These are phyloP conservation scores for Neurospora pannonica DNA, from an alignment of 495 filamentous ascomycete species.

Conservation along the genomic window DNA sequence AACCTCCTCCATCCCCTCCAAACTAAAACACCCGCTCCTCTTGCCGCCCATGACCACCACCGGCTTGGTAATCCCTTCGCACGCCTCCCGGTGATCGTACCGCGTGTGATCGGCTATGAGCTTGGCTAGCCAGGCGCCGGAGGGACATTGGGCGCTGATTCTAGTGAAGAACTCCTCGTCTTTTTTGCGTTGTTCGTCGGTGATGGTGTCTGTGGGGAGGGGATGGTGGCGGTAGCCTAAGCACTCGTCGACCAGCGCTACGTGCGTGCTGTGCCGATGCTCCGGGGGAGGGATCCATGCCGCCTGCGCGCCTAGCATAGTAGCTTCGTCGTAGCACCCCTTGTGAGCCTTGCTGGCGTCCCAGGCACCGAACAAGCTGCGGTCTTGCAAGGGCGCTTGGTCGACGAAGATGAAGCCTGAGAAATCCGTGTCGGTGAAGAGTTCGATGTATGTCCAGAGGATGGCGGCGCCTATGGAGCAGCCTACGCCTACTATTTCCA, in stretches of 20 bases:
- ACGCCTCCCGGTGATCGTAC: slow-evolving; percentile 38
- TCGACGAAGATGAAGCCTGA: slow-evolving; percentile 34
- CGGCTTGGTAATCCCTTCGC: slow-evolving; percentile 21
- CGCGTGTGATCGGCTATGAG: slow-evolving; percentile 38
- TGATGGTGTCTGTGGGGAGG: slow-evolving; percentile 3
- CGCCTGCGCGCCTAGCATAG: slow-evolving; percentile 24
- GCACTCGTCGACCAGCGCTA: slow-evolving; percentile 28
- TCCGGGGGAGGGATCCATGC: slow-evolving; percentile 17
- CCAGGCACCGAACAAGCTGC: slow-evolving; percentile 16
- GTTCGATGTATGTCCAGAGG: slow-evolving; percentile 34
- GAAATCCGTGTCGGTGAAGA: slow-evolving; percentile 27
- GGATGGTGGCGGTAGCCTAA: slow-evolving; percentile 28
- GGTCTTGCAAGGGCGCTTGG: slow-evolving; percentile 38
- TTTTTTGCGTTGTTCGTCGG: slow-evolving; percentile 6
- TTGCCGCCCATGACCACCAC: slow-evolving; percentile 30
- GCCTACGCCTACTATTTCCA: slow-evolving; percentile 25
- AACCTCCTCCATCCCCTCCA: slow-evolving; percentile 31
- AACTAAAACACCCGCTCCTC: slow-evolving; percentile 35
- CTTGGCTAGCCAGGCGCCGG: slow-evolving; percentile 28
- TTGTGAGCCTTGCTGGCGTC: slow-evolving; percentile 18
- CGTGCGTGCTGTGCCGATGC: slow-evolving; percentile 8
- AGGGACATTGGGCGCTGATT: slow-evolving; percentile 27
- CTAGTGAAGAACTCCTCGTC: slow-evolving; percentile 33
- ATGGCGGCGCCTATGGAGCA: slow-evolving; percentile 39
- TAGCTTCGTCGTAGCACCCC: slow-evolving; percentile 30